phyloP scores from a whole-genome alignment of 1,139 yeast species.

The Magnusiomyces fungicola region DNA sequence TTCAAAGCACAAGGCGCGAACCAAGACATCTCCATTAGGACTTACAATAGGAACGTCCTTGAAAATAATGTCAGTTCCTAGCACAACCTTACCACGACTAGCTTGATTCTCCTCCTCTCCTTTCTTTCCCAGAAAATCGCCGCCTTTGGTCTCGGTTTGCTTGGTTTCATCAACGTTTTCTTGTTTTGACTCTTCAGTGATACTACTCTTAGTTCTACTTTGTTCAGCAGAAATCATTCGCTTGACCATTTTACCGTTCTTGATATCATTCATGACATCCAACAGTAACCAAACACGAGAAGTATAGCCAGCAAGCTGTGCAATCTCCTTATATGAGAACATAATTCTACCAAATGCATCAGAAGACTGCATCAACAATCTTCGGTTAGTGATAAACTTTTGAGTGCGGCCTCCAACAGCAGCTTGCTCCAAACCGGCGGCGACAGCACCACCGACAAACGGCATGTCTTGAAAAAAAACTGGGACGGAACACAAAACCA shows the following conservation, averaged over 20 bases:
- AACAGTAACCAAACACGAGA: conserved; percentile 67
- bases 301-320: conserved; percentile 81
- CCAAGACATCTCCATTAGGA: conserved; percentile 73
- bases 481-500: conserved; percentile 81
- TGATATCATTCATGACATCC: conserved; percentile 52
- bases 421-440: conserved; percentile 40
- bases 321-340: conserved; percentile 75
- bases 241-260: conserved; percentile 31
- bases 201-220: conserved; percentile 5
- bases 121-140: too few relatives aligned
- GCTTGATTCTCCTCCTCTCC: too few relatives aligned
- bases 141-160: too few relatives aligned
- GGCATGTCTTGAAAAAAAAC: conserved; percentile 50
- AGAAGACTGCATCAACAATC: conserved; percentile 76
- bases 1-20: conserved; percentile 58
- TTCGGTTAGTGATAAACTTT: conserved; percentile 82
- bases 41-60: conserved; percentile 70
- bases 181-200: conserved; percentile 5
- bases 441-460: conserved; percentile 45
- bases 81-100: conserved; percentile 35
- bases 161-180: conserved; percentile 9
- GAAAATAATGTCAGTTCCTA: conserved; percentile 60
- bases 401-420: conserved; percentile 32
- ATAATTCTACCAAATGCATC: conserved; percentile 85
- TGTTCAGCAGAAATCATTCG: conserved; percentile 22